Evolutionary conservation across 2,329 filamentous ascomycete genomes (phyloP), one percentile per base, ranked within the genome.

Genomic region (Aspergillus sclerotialis): DNA sequence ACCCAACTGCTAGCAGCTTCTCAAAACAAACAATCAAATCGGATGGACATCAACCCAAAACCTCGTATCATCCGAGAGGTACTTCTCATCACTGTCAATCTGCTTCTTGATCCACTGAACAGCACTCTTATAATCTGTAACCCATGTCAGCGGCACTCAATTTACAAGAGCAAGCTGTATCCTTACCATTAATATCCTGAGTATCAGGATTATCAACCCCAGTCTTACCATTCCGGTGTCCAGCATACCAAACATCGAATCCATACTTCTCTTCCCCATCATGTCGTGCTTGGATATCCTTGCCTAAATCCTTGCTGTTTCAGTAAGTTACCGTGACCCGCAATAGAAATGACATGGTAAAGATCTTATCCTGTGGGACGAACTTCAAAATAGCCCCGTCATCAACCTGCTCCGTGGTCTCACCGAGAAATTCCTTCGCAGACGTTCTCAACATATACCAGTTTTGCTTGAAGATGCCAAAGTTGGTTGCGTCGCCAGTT

Each of bases 391-490:
- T 32, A 4, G 40, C 52, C 10, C 53, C 53, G 15, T 56, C 44
- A 16, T 48, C 40, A 23, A 50, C 52, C 15, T 55, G 24, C 24
- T 7, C 35, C 1, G 7, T 17, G 17, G 32, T 42, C 36, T 53
- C 28, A 4, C 50, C 51, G 5, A 32, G 8, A 30, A 55, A 56
- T 12, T 44, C 37, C 7, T 45, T 45, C 9, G 46, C 48, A 30
- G 48, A 60, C 10, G 40, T 38, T 11, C 52, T 39, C 26, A 55
- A 39, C 38, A 56, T 55, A 33, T 40, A 44, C 51, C 51, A 55
- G 31, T 56, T 56, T 36, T 56, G 53, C 46, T 56, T 55, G 49
- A 56, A 54, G 23, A 56, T 39, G 14, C 54, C 54, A 30, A 55
- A 56, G 37, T 56, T 57, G 32, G 54, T 46, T 4, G 44, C 36